Percentiles rank a stretch among this genome's conserved stretches.
Evolutionary conservation across 371 early-diverging fungal species (phyloP).

Genomic region (Mortierella sp.): DNA sequence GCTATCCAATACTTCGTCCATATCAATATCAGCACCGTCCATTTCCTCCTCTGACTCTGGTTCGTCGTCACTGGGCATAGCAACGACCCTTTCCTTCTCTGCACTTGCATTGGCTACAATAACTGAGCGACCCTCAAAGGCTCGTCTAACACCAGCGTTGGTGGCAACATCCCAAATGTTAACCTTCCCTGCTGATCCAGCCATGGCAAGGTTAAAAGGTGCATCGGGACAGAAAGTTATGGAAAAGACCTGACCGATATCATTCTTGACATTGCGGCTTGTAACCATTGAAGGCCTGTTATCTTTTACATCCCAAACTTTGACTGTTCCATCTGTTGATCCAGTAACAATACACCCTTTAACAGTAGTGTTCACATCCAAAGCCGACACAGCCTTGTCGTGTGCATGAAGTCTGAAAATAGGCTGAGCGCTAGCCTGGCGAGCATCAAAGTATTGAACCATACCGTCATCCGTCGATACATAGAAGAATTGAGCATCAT

Average conservation of each 20-base stretch:
- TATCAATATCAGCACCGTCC: conserved; percentile 60
- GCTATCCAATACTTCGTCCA: conserved; percentile 57
- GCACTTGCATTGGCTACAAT: conserved; percentile 47
- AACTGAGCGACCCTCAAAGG: conserved; percentile 67
- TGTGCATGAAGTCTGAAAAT: conserved; percentile 94
- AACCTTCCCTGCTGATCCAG: conserved; percentile 89
- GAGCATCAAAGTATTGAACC: conserved; percentile 91
- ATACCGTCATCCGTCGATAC: conserved; percentile 91
- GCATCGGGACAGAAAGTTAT: conserved; percentile 90
- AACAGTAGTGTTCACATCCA: conserved; percentile 86
- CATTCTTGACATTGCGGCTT: conserved; percentile 82
- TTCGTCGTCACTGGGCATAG: conserved; percentile 62
- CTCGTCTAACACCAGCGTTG: conserved; percentile 83
- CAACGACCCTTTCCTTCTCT: conserved; percentile 61
- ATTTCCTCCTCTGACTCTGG: conserved; percentile 66
- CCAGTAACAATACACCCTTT: conserved; percentile 91
- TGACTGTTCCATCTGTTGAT: conserved; percentile 90
- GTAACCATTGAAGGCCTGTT: conserved; percentile 83
- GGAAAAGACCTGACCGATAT: conserved; percentile 88
- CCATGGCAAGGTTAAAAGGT: conserved; percentile 85
- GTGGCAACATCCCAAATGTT: conserved; percentile 92
- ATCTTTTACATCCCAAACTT: conserved; percentile 91
- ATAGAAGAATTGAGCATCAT: conserved; percentile 59
- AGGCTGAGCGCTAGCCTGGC: conserved; percentile 66
- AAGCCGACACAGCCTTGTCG: conserved; percentile 86